Percentiles rank a stretch among this genome's conserved stretches.
Evolutionary conservation across 176 grass and related monocot genomes (phyloP).

Genomic region (Eremochloa ophiuroides): DNA sequence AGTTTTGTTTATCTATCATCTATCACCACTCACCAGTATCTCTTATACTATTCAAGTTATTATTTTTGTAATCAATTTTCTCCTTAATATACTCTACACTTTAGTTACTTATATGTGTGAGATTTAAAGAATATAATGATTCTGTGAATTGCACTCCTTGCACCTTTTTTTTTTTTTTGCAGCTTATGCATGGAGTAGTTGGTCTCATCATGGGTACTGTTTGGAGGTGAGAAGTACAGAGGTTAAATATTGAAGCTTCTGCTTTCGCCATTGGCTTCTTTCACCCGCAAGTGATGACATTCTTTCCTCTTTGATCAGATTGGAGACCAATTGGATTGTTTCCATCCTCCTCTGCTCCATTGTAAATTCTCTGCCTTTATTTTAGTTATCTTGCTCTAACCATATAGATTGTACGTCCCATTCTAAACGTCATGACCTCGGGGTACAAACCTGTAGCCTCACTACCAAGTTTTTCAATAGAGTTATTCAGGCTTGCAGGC

Average conservation of each 20-base stretch:
- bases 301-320: conserved; percentile 40
- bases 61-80: neutral
- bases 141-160: neutral
- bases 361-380: conserved; percentile 46
- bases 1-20: neutral
- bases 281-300: conserved; percentile 5
- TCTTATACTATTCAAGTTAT: neutral
- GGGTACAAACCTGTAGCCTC: neutral
- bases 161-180: conserved; percentile 38
- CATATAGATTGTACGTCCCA: neutral
- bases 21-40: neutral
- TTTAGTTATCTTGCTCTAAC: conserved; percentile 22
- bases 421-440: neutral
- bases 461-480: neutral
- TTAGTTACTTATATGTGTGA: neutral
- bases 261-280: conserved; percentile 11
- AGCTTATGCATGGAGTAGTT: conserved; percentile 95
- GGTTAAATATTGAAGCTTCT: conserved; percentile 23
- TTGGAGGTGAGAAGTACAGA: conserved; percentile 67
- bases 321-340: conserved; percentile 61
- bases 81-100: neutral
- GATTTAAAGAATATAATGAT: conserved; percentile 4
- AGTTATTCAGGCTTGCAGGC: neutral
- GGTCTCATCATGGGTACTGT: conserved; percentile 85
- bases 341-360: conserved; percentile 81